A percentile compares a stretch with the other conserved stretches of the same genome.
phyloP scores from a whole-genome alignment of 495 filamentous ascomycete species.

The Penicilliopsis zonata region DNA sequence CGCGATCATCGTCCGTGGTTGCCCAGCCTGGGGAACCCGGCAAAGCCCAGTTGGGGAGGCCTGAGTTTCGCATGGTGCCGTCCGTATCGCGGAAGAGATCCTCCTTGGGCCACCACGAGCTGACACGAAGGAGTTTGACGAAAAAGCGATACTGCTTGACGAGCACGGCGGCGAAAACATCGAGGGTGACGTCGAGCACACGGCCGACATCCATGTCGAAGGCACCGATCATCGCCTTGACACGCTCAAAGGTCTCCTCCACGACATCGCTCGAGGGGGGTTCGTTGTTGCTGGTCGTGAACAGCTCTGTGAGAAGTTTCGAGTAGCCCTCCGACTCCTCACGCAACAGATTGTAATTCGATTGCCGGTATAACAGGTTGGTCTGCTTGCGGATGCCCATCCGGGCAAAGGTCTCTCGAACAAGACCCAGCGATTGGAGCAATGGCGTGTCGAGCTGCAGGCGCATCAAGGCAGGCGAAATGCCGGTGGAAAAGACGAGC shows the following conservation, averaged over 20 bases:
- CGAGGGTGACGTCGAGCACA: slow-evolving; percentile 82
- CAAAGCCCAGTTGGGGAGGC: slow-evolving; percentile 71
- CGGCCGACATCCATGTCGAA: slow-evolving; percentile 92
- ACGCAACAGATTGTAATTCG: slow-evolving; percentile 88
- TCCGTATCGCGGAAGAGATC: slow-evolving; percentile 17
- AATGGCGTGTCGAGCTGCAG: slow-evolving; percentile 67
- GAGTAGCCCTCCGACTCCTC: slow-evolving; percentile 95
- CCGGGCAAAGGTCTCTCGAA: slow-evolving; percentile 72
- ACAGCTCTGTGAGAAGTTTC: slow-evolving; percentile 80
- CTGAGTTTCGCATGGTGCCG: slow-evolving; percentile 26
- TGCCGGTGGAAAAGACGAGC: slow-evolving; percentile 56
- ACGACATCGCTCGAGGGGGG: slow-evolving; percentile 51
- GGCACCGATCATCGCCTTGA: slow-evolving; percentile 85
- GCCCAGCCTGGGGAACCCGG: slow-evolving; percentile 48
- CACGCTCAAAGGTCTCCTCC: slow-evolving; percentile 57
- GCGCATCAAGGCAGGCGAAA: slow-evolving; percentile 65
- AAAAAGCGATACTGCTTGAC: slow-evolving; percentile 85
- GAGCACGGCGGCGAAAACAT: slow-evolving; percentile 76
- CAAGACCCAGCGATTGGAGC: slow-evolving; percentile 61
- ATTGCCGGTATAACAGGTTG: slow-evolving; percentile 84
- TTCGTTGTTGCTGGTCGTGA: slow-evolving; percentile 59
- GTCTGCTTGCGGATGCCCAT: slow-evolving; percentile 82
- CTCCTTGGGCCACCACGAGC: slow-evolving; percentile 92
- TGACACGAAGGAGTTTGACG: slow-evolving; percentile 75
- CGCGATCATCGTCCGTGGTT: slow-evolving; percentile 54